phyloP scores from a whole-genome alignment of 257 asterid genomes.

The Mitragyna speciosa region DNA sequence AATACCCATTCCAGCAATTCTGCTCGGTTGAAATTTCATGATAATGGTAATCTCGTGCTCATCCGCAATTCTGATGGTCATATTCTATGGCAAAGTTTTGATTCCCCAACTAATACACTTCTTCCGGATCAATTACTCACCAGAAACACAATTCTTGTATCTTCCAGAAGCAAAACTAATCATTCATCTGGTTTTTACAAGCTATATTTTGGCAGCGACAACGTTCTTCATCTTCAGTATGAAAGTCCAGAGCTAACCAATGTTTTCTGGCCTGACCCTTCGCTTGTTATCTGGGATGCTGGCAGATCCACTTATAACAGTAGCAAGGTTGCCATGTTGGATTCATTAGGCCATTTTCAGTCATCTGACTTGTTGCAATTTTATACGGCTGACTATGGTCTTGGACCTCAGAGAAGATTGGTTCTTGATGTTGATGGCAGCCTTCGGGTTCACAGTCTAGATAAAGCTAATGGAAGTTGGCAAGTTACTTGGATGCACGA shows the following conservation, averaged over 20 bases:
- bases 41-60: slow-evolving; percentile 42
- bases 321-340: slow-evolving; percentile 24
- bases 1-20: not conserved
- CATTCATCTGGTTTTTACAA: slow-evolving; percentile 38
- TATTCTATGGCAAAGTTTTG: slow-evolving; percentile 40
- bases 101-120: slow-evolving; percentile 34
- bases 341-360: slow-evolving; percentile 22
- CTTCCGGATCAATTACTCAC: slow-evolving; percentile 34
- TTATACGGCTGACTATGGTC: slow-evolving; percentile 24
- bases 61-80: not conserved
- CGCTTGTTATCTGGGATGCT: slow-evolving; percentile 25
- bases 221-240: slow-evolving; percentile 27
- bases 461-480: slow-evolving; percentile 24
- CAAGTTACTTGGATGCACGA: slow-evolving; percentile 37
- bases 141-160: slow-evolving; percentile 13
- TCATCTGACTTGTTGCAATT: slow-evolving; percentile 22
- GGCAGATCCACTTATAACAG: slow-evolving; percentile 31
- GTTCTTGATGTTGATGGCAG: slow-evolving; percentile 39
- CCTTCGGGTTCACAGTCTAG: slow-evolving; percentile 35
- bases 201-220: slow-evolving; percentile 35
- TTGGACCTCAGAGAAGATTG: slow-evolving; percentile 24
- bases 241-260: slow-evolving; percentile 30
- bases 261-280: slow-evolving; percentile 38
- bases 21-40: slow-evolving; percentile 11
- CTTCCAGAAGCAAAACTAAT: slow-evolving; percentile 33